Evolutionary conservation across 345 rosid genomes (phyloP).

Genomic region (Sisymbrium altissimum): DNA sequence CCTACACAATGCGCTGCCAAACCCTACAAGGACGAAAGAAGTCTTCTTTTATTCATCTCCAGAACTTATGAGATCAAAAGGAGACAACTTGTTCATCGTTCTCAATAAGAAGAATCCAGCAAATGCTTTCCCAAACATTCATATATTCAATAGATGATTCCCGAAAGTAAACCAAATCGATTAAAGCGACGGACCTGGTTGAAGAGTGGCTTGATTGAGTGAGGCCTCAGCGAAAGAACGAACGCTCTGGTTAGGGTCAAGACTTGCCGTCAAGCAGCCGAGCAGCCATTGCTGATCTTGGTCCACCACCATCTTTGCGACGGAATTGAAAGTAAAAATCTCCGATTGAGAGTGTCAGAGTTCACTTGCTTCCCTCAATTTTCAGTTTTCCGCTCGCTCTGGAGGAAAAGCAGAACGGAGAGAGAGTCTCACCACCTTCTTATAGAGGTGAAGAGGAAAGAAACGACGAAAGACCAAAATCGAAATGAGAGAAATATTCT

Average conservation of each 20-base stretch:
- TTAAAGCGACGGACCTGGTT: slow-evolving; percentile 53
- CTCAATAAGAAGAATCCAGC: background rate
- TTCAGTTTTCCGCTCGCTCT: slow-evolving; percentile 25
- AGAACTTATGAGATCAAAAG: background rate
- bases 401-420: slow-evolving; percentile 14
- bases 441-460: slow-evolving; percentile 24
- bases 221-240: slow-evolving; percentile 89
- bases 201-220: slow-evolving; percentile 78
- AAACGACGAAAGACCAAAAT: background rate
- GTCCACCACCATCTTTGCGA: slow-evolving; percentile 36
- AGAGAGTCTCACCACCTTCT: background rate
- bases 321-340: background rate
- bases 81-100: background rate
- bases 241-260: slow-evolving; percentile 75
- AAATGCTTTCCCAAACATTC: background rate
- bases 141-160: background rate
- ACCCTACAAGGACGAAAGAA: slow-evolving; percentile 46
- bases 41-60: background rate
- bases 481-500: no score
- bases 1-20: slow-evolving; percentile 74
- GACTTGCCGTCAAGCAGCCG: slow-evolving; percentile 79
- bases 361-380: background rate
- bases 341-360: background rate
- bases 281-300: slow-evolving; percentile 90
- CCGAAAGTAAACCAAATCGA: background rate